Evolutionary conservation across 441 rosid genomes (phyloP).

Genomic region (Pelargonium myrrhifolium): DNA sequence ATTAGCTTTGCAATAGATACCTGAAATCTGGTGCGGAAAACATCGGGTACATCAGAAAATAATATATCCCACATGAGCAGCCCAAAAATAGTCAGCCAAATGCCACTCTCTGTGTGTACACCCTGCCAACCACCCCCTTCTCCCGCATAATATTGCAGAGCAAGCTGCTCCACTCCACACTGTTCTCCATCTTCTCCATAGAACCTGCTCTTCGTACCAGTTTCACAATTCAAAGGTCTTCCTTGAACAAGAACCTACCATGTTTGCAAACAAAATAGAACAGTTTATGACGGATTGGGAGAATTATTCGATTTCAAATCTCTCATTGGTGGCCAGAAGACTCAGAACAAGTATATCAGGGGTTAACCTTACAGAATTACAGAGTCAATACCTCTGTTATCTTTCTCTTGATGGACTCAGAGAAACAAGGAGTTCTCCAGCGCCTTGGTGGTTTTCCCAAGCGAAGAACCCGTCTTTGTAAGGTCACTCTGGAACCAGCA

Average conservation of each 20-base stretch:
- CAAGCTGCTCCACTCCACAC: constrained; percentile 93
- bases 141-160: constrained; percentile 73
- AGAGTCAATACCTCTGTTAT: constrained; percentile 51
- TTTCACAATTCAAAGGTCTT: constrained; percentile 75
- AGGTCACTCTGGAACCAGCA: constrained; percentile 80
- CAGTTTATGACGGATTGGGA: no score
- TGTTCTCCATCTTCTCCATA: constrained; percentile 86
- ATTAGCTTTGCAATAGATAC: constrained; percentile 24
- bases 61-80: constrained; percentile 89
- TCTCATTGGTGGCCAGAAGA: no score
- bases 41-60: constrained; percentile 63
- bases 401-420: constrained; percentile 43
- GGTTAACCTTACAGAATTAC: background rate
- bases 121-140: constrained; percentile 91
- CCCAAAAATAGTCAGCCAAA: constrained; percentile 83
- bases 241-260: constrained; percentile 70
- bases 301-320: no score
- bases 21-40: constrained; percentile 76
- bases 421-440: constrained; percentile 74
- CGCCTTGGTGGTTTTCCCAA: constrained; percentile 94
- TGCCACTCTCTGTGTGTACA: constrained; percentile 79
- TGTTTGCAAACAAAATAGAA: background rate
- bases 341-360: no score
- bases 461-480: constrained; percentile 77
- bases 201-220: constrained; percentile 68